A percentile compares a stretch with the other conserved stretches of the same genome.
phyloP scores from a whole-genome alignment of 2,329 filamentous ascomycete species.

The Sporothrix brunneoviolacea region DNA sequence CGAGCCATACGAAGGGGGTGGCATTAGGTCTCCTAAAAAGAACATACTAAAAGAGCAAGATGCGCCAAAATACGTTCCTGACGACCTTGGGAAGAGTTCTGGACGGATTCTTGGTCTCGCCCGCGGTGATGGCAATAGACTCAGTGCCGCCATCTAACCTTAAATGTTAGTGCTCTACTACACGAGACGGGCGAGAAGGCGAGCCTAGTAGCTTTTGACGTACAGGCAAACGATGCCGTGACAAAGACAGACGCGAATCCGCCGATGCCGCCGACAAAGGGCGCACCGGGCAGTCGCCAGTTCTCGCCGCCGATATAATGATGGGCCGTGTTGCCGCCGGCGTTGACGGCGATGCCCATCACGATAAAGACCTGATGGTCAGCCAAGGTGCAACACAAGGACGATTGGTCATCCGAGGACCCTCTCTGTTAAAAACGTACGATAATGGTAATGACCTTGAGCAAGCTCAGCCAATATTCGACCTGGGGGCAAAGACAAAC shows the following conservation, averaged over 20 bases:
- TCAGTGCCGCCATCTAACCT: conserved; percentile 53
- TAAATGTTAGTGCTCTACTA: conserved; percentile 22
- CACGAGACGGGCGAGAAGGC: conserved; percentile 40
- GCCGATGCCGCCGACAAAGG: conserved; percentile 58
- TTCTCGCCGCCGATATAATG: conserved; percentile 52
- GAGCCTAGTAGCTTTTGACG: conserved; percentile 37
- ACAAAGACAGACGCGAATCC: conserved; percentile 61
- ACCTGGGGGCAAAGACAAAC: conserved; percentile 26
- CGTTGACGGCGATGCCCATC: conserved; percentile 53
- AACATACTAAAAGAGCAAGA: conserved; percentile 44
- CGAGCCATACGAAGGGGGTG: too few relatives aligned
- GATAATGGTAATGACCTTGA: conserved; percentile 70
- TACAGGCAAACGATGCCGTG: conserved; percentile 54
- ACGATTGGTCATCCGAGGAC: too few relatives aligned
- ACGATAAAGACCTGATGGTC: conserved; percentile 40
- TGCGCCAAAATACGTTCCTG: conserved; percentile 60
- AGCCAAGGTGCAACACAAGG: too few relatives aligned
- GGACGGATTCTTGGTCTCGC: conserved; percentile 57
- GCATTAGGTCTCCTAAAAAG: too few relatives aligned
- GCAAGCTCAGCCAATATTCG: conserved; percentile 70
- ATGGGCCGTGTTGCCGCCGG: conserved; percentile 46
- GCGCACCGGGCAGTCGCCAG: conserved; percentile 53
- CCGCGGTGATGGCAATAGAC: conserved; percentile 67
- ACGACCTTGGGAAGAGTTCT: conserved; percentile 56
- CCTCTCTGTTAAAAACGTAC: too few relatives aligned